A percentile compares a stretch with the other conserved stretches of the same genome.
phyloP scores from a whole-genome alignment of 1,284 basidiomycete genomes.

The Gymnopus androsaceus region DNA sequence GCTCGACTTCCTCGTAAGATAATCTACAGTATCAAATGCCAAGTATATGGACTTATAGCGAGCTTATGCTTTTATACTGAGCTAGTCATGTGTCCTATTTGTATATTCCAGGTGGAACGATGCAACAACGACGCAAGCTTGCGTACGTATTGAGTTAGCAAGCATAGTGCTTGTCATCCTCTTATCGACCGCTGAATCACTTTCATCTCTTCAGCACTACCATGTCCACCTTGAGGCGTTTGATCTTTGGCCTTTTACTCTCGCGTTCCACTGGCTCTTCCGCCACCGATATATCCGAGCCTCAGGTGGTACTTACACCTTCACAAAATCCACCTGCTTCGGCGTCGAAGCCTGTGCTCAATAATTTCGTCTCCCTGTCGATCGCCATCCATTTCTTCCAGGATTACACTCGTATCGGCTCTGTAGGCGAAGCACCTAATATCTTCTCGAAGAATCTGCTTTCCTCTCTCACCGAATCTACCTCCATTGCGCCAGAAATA shows the following conservation, averaged over 20 bases:
- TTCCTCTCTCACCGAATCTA: conserved; percentile 11
- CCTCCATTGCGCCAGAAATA: conserved; percentile 11
- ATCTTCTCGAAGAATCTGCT: conserved; percentile 13
- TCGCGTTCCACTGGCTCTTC: neutral
- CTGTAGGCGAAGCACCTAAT: conserved; percentile 7
- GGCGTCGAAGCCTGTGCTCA: conserved; percentile 11
- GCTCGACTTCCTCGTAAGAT: too few relatives aligned
- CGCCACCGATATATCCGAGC: neutral
- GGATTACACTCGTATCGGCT: conserved; percentile 10
- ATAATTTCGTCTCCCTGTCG: conserved; percentile 13
- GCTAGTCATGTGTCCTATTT: neutral
- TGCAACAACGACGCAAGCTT: conserved; percentile 8
- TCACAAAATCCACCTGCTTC: neutral
- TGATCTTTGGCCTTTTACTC: neutral
- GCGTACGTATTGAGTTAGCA: neutral
- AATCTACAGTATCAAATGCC: too few relatives aligned
- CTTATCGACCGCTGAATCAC: too few relatives aligned
- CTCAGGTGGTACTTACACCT: neutral
- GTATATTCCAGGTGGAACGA: neutral
- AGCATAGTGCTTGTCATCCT: too few relatives aligned
- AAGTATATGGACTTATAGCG: too few relatives aligned
- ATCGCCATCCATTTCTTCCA: conserved; percentile 17
- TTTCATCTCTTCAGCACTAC: too few relatives aligned
- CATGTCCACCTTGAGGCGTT: too few relatives aligned
- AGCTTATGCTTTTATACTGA: neutral